Evolutionary conservation across 768 basidiomycete species (phyloP).

Genomic region (Lactarius indigo): DNA sequence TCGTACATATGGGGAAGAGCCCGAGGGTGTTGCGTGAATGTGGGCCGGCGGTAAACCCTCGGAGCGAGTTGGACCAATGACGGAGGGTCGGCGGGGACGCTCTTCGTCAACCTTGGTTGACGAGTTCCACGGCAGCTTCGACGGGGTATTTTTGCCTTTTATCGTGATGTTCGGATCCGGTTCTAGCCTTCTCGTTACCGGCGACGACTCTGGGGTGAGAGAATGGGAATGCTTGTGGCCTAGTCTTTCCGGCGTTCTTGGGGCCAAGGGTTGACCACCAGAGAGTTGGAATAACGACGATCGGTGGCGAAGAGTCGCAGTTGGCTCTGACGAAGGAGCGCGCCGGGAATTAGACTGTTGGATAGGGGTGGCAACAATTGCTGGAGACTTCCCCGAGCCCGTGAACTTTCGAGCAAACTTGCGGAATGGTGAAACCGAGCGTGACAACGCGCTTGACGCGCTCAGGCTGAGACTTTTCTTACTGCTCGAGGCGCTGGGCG

Average conservation of each 20-base stretch:
- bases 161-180: constrained; percentile 38
- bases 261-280: constrained; percentile 38
- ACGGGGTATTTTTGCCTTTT: constrained; percentile 32
- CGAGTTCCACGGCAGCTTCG: constrained; percentile 63
- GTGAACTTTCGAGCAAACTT: constrained; percentile 73
- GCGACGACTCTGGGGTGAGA: constrained; percentile 66
- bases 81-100: constrained; percentile 52
- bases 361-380: constrained; percentile 42
- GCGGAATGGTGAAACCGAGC: constrained; percentile 77
- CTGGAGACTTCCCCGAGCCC: constrained; percentile 36
- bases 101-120: constrained; percentile 70
- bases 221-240: constrained; percentile 70
- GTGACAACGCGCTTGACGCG: constrained; percentile 55
- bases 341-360: constrained; percentile 43
- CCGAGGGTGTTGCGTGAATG: constrained; percentile 4
- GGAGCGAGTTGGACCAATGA: constrained; percentile 28
- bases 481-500: constrained; percentile 47
- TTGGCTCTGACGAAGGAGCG: constrained; percentile 54
- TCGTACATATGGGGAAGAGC: constrained; percentile 19
- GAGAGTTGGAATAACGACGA: constrained; percentile 60
- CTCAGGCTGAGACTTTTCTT: constrained; percentile 37
- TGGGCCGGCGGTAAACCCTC: constrained; percentile 8
- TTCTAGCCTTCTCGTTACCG: constrained; percentile 39
- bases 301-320: constrained; percentile 50
- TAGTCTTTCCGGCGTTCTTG: constrained; percentile 54